Evolutionary conservation across 2,329 filamentous ascomycete species (phyloP).

Genomic region (Epichloe hybrida): DNA sequence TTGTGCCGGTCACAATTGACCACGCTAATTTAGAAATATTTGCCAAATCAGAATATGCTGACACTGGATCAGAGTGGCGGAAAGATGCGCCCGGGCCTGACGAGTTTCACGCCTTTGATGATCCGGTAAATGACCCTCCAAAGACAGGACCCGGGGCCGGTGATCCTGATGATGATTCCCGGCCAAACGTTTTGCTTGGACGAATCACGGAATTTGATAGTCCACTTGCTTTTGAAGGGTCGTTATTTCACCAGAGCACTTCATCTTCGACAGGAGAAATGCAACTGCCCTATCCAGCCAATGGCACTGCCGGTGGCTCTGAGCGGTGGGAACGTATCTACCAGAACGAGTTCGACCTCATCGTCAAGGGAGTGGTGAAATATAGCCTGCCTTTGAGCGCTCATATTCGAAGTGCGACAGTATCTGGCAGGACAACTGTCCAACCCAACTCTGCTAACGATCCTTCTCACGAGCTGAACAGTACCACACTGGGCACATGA

Average conservation of each 20-base stretch:
- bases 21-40: conserved; percentile 87
- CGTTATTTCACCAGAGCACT: conserved; percentile 62
- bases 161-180: conserved; percentile 49
- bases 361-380: conserved; percentile 79
- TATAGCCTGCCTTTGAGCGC: conserved; percentile 57
- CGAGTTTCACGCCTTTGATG: conserved; percentile 16
- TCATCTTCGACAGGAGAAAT: conserved; percentile 72
- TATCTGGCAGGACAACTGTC: conserved; percentile 45
- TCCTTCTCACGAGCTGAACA: conserved; percentile 58
- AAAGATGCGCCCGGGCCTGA: conserved; percentile 20
- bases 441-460: conserved; percentile 50
- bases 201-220: conserved; percentile 80
- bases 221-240: conserved; percentile 76
- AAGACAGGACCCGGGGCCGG: conserved; percentile 19
- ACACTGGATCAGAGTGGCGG: conserved; percentile 52
- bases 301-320: conserved; percentile 73
- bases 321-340: conserved; percentile 84
- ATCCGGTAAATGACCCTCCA: conserved; percentile 24
- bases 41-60: conserved; percentile 82
- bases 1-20: conserved; percentile 74
- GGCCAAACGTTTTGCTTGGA: conserved; percentile 81
- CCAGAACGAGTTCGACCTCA: conserved; percentile 84
- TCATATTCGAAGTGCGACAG: conserved; percentile 43
- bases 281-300: conserved; percentile 70
- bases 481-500: conserved; percentile 35